A percentile compares a stretch with the other conserved stretches of the same genome.
These are phyloP conservation scores for Sporisorium sorghi DNA, from an alignment of 1,284 basidiomycete genomes.

Conservation along the genomic window DNA sequence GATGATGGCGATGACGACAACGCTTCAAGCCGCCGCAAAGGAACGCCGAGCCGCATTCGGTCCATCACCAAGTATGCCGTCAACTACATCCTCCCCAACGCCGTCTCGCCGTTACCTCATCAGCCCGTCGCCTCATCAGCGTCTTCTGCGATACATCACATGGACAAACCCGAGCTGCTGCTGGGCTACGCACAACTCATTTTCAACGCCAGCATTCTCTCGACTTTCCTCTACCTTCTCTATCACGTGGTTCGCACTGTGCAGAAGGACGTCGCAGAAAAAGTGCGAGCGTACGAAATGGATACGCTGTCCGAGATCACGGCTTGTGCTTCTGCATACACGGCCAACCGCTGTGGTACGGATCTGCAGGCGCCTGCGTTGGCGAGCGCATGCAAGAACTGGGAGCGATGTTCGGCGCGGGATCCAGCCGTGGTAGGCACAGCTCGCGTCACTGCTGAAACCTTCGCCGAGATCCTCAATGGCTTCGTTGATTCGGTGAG, in stretches of 20 bases:
- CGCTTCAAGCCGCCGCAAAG: constrained; percentile 2
- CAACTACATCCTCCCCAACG: constrained; percentile 49
- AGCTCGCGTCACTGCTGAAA: constrained; percentile 89
- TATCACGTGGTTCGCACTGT: constrained; percentile 88
- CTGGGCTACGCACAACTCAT: constrained; percentile 79
- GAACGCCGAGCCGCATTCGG: constrained; percentile 39
- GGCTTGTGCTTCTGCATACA: constrained; percentile 52
- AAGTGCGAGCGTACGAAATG: constrained; percentile 88
- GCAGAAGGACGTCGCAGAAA: constrained; percentile 87
- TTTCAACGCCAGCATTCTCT: constrained; percentile 88
- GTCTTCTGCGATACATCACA: constrained; percentile 22
- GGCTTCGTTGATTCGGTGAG: constrained; percentile 95
- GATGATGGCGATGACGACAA: constrained; percentile 20
- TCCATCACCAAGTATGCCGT: constrained; percentile 54
- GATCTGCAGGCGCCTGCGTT: constrained; percentile 62
- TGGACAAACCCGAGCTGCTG: constrained; percentile 56
- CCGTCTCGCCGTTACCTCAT: constrained; percentile 26
- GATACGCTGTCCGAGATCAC: constrained; percentile 63
- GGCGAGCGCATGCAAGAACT: constrained; percentile 70
- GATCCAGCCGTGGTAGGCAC: constrained; percentile 90
- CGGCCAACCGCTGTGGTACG: constrained; percentile 61
- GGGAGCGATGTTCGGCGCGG: constrained; percentile 96
- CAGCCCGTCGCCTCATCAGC: constrained; percentile 8
- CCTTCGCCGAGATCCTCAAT: constrained; percentile 94
- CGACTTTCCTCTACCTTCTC: constrained; percentile 85